phyloP scores from a whole-genome alignment of 2,329 filamentous ascomycete species.

The Verruconis gallopava region DNA sequence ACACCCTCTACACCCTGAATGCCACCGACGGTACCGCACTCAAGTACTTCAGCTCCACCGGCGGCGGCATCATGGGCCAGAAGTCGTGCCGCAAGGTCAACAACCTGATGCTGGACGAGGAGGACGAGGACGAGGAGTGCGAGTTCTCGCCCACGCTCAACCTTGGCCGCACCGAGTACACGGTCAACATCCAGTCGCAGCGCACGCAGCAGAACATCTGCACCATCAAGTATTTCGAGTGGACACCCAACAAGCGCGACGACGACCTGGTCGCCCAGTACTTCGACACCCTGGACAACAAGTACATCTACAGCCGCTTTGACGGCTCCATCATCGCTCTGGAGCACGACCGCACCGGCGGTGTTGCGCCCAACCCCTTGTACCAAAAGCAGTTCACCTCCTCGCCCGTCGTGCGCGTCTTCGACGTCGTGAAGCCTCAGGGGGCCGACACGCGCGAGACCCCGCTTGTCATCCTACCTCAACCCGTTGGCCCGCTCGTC shows the following conservation, averaged over 20 bases:
- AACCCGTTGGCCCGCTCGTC: constrained; percentile 54
- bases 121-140: constrained; percentile 61
- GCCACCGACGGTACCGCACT: constrained; percentile 71
- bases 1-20: constrained; percentile 77
- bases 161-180: constrained; percentile 80
- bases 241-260: constrained; percentile 86
- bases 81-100: constrained; percentile 64
- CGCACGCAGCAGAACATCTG: constrained; percentile 65
- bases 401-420: constrained; percentile 73
- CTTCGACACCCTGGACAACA: constrained; percentile 63
- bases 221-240: constrained; percentile 85
- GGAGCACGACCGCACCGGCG: constrained; percentile 45
- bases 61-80: constrained; percentile 53
- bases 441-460: constrained; percentile 52
- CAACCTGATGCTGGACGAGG: constrained; percentile 44
- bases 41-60: constrained; percentile 70
- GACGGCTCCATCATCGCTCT: constrained; percentile 76
- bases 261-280: constrained; percentile 79
- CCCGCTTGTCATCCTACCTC: constrained; percentile 72
- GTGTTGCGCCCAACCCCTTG: constrained; percentile 15
- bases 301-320: constrained; percentile 77
- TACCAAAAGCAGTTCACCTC: constrained; percentile 46
- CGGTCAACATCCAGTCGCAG: constrained; percentile 66
- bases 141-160: constrained; percentile 68
- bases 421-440: constrained; percentile 69